phyloP scores from a whole-genome alignment of 306 rosid species.

The Rosa rugosa region DNA sequence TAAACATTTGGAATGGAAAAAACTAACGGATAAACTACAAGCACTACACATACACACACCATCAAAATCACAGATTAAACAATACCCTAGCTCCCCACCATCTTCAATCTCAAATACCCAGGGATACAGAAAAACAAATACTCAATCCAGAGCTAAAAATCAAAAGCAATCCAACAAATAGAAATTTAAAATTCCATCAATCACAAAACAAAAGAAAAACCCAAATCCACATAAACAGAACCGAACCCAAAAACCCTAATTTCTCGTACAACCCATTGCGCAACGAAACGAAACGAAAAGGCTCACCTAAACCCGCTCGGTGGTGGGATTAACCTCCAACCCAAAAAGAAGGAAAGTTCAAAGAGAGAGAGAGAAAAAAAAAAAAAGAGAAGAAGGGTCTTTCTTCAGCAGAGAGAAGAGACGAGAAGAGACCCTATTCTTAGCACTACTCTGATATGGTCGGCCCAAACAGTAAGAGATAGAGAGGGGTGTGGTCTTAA shows the following conservation, averaged over 20 bases:
- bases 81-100: not conserved
- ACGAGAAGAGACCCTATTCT: slow-evolving; percentile 23
- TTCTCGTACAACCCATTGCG: not conserved
- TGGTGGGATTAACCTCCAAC: slow-evolving; percentile 9
- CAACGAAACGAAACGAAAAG: not conserved
- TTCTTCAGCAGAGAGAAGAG: slow-evolving; percentile 19
- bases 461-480: slow-evolving; percentile 31
- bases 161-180: not conserved
- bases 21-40: not conserved
- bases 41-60: not conserved
- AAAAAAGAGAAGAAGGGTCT: slow-evolving; percentile 14
- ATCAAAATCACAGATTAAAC: not conserved
- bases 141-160: not conserved
- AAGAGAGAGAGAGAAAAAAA: slow-evolving; percentile 8
- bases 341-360: not conserved
- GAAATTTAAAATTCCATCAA: not conserved
- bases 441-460: slow-evolving; percentile 16
- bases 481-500: slow-evolving; percentile 39
- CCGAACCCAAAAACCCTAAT: slow-evolving; percentile 24
- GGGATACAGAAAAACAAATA: not conserved
- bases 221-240: slow-evolving; percentile 6
- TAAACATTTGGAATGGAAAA: not conserved
- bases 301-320: slow-evolving; percentile 20
- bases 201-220: not conserved
- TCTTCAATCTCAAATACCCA: slow-evolving; percentile 3